Evolutionary conservation across 2,329 filamentous ascomycete species (phyloP).

Genomic region (Cephalotrichum gorgonifer): DNA sequence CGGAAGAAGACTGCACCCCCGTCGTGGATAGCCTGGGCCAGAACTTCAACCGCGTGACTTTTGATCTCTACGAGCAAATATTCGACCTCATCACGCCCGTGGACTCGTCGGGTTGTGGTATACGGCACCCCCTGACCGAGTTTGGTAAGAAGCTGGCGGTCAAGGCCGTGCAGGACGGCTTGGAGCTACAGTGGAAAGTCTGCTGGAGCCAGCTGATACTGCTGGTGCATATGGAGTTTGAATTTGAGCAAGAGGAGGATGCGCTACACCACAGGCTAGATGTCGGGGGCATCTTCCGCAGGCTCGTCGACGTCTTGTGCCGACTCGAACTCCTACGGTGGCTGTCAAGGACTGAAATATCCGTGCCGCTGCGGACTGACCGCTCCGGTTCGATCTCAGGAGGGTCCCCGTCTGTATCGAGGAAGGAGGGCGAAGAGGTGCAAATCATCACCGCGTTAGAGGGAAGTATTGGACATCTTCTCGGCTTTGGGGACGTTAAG

Average conservation of each 20-base stretch:
- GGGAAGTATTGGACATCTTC: constrained; percentile 50
- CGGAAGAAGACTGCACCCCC: constrained; percentile 67
- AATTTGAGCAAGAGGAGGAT: constrained; percentile 64
- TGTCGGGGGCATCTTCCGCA: constrained; percentile 59
- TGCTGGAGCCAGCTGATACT: constrained; percentile 77
- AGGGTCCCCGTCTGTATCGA: constrained; percentile 19
- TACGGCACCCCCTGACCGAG: constrained; percentile 50
- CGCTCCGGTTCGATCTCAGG: constrained; percentile 23
- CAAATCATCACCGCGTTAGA: constrained; percentile 49
- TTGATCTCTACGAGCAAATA: constrained; percentile 43
- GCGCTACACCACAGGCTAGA: constrained; percentile 49
- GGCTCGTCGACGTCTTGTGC: constrained; percentile 59
- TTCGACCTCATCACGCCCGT: constrained; percentile 32
- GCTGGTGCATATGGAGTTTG: constrained; percentile 76
- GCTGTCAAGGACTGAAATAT: constrained; percentile 51
- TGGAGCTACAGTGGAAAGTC: constrained; percentile 61
- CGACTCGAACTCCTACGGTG: constrained; percentile 65
- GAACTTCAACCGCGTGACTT: constrained; percentile 48
- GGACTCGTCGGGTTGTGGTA: constrained; percentile 11
- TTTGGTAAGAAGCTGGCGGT: constrained; percentile 70
- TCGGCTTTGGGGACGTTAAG: constrained; percentile 44
- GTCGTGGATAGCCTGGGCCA: constrained; percentile 61
- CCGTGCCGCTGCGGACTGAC: constrained; percentile 32
- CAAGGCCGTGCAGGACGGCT: constrained; percentile 67
- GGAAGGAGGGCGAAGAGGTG: constrained; percentile 32